A percentile compares a stretch with the other conserved stretches of the same genome.
Conservation (phyloP, 352 stramenopile species). For the Phytophthora nicotianae region DNA sequence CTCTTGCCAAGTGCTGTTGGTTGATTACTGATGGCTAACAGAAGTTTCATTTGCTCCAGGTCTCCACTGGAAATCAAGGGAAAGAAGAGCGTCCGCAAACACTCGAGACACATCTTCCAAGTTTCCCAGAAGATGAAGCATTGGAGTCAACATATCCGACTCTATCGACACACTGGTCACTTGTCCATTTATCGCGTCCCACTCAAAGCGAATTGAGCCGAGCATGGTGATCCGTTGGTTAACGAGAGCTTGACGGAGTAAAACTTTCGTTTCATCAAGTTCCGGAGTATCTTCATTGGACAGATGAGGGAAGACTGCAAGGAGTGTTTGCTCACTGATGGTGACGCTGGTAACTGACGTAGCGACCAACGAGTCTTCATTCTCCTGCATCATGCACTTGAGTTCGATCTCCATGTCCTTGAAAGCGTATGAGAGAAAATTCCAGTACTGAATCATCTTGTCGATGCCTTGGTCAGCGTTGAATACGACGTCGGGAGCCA, state of each 20-base stretch:
- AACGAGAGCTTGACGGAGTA: not conserved
- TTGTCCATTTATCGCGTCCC: not conserved
- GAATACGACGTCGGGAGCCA: slow-evolving; percentile 4
- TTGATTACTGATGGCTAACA: not conserved
- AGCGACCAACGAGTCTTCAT: not conserved
- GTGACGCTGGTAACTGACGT: not conserved
- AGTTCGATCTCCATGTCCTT: not conserved
- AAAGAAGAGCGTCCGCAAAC: not conserved
- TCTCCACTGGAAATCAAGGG: slow-evolving; percentile 1
- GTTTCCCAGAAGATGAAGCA: slow-evolving; percentile 3
- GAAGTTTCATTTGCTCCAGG: no score
- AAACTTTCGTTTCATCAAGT: not conserved
- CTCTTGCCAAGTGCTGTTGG: not conserved
- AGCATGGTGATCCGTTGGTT: slow-evolving; percentile 6
- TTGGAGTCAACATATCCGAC: slow-evolving; percentile 16
- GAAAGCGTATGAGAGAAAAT: not conserved
- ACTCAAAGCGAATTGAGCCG: slow-evolving; percentile 5
- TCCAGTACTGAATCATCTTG: not conserved
- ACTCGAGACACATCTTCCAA: slow-evolving; percentile 7
- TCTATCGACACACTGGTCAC: slow-evolving; percentile 4
- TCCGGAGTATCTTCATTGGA: not conserved
- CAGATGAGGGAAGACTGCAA: not conserved
- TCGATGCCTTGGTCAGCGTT: not conserved
- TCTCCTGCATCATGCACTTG: not conserved
- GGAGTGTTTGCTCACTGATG: not conserved